Evolutionary conservation across 225 moss, liverwort and hornwort species (phyloP).

Genomic region (Polytrichum formosum): DNA sequence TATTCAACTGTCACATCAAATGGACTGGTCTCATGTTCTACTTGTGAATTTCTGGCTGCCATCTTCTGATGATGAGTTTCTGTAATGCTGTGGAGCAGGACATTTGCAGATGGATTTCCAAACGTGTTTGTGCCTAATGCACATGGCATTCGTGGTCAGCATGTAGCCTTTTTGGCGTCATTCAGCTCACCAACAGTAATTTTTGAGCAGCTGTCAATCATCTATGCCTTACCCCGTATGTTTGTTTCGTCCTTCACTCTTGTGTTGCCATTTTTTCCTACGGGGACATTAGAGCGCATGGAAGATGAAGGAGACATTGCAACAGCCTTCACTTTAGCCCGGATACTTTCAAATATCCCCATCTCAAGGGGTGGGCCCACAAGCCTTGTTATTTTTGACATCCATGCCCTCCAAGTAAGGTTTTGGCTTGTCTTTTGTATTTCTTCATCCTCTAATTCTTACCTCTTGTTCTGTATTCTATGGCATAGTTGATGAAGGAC

Average conservation of each 20-base stretch:
- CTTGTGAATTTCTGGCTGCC: no score
- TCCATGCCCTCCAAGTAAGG: conserved; percentile 92
- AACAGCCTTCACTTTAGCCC: conserved; percentile 89
- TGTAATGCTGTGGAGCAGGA: conserved; percentile 45
- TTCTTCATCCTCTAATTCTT: not conserved
- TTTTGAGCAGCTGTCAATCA: conserved; percentile 97
- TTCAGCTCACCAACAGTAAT: conserved; percentile 88
- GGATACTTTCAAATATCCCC: conserved; percentile 91
- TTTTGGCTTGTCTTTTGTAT: not conserved
- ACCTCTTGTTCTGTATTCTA: not conserved
- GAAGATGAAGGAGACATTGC: conserved; percentile 99
- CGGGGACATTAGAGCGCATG: conserved; percentile 98
- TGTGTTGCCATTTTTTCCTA: conserved; percentile 95
- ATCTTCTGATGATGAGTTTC: not conserved
- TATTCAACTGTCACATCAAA: no score
- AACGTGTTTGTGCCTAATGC: conserved; percentile 96
- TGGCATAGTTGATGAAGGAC: not conserved
- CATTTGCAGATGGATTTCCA: conserved; percentile 95
- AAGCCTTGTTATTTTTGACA: conserved; percentile 97
- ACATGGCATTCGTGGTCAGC: conserved; percentile 94
- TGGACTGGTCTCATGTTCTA: no score
- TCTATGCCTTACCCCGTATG: conserved; percentile 96
- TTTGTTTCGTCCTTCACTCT: conserved; percentile 95
- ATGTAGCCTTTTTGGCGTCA: conserved; percentile 93
- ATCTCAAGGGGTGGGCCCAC: conserved; percentile 99